phyloP scores from a whole-genome alignment of 257 asterid genomes.

The Ehretia macrophylla region DNA sequence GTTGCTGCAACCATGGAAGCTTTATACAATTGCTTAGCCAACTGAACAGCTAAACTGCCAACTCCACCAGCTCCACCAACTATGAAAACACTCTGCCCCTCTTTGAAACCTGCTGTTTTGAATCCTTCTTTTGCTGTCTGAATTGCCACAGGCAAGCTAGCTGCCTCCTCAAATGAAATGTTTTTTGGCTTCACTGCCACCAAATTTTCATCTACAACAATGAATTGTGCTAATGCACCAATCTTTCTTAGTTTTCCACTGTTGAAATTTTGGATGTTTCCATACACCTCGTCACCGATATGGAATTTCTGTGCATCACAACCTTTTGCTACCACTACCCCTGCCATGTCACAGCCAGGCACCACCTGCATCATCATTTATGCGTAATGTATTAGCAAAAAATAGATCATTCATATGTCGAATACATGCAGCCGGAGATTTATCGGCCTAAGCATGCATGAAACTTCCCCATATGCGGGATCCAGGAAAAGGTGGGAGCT shows the following conservation, averaged over 20 bases:
- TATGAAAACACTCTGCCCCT: constrained; percentile 41
- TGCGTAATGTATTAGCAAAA: too few relatives aligned
- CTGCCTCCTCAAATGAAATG: constrained; percentile 55
- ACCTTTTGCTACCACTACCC: constrained; percentile 49
- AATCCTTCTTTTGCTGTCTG: constrained; percentile 64
- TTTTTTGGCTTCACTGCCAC: constrained; percentile 45
- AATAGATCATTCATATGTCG: too few relatives aligned
- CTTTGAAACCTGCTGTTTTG: constrained; percentile 31
- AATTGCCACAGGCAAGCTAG: constrained; percentile 54
- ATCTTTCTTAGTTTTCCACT: constrained; percentile 32
- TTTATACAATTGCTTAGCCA: constrained; percentile 44
- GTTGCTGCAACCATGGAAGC: constrained; percentile 54
- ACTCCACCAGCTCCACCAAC: constrained; percentile 80
- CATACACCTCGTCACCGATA: constrained; percentile 52
- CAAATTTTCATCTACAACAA: constrained; percentile 43
- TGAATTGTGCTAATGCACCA: constrained; percentile 50
- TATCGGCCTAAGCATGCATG: too few relatives aligned
- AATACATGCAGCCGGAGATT: too few relatives aligned
- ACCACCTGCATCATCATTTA: constrained; percentile 30
- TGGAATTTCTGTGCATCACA: constrained; percentile 17
- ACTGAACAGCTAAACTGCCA: constrained; percentile 47
- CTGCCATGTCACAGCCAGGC: constrained; percentile 77
- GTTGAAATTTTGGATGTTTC: constrained; percentile 47
- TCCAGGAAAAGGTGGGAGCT: too few relatives aligned
- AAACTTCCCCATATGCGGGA: too few relatives aligned